A percentile compares a stretch with the other conserved stretches of the same genome.
Evolutionary conservation across 352 stramenopile genomes (phyloP).

Genomic region (Pythium sp.): DNA sequence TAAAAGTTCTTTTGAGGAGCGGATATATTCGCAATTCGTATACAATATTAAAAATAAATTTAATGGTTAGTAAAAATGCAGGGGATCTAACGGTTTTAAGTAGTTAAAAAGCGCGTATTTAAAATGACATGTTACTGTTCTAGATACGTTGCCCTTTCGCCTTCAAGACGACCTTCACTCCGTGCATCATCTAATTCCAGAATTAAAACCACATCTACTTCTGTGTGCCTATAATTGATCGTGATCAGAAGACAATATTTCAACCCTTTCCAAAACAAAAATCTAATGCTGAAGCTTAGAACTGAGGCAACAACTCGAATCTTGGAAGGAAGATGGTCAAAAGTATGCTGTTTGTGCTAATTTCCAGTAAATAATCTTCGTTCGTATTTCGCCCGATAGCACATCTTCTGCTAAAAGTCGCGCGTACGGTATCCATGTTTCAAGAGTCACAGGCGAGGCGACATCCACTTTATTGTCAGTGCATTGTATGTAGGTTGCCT

Average conservation of each 20-base stretch:
- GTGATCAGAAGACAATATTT: background rate
- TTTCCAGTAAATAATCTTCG: background rate
- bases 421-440: background rate
- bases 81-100: no score
- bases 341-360: background rate
- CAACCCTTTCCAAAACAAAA: background rate
- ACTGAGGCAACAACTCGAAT: background rate
- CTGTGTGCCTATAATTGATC: background rate
- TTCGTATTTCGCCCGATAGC: background rate
- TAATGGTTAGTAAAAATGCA: no score
- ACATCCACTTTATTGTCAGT: background rate
- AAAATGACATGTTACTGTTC: no score
- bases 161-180: conserved; percentile 13
- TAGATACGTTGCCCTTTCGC: background rate
- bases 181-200: background rate
- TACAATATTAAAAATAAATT: no score
- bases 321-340: background rate
- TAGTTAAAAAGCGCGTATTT: no score
- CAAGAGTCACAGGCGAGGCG: conserved; percentile 2
- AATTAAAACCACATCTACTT: background rate
- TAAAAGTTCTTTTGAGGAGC: no score
- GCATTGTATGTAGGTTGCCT: conserved; percentile 4
- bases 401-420: background rate
- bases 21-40: no score
- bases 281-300: background rate